Evolutionary conservation across 371 early-diverging fungal species (phyloP), one percentile per base, ranked within the genome.

Genomic region (Smittium culicis): DNA sequence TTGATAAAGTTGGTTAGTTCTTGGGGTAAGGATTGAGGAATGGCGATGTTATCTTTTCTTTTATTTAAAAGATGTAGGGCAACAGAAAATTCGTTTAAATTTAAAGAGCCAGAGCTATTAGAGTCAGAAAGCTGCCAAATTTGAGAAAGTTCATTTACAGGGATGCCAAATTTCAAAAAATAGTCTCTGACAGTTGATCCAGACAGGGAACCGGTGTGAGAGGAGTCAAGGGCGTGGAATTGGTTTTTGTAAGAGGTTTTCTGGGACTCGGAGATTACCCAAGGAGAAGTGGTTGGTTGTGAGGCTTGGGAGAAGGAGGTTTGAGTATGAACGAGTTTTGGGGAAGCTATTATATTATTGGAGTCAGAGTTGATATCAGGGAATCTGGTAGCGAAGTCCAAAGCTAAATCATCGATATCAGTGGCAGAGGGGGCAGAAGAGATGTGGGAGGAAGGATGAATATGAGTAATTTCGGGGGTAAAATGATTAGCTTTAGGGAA

Each of bases 41-140:
- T 78, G 61, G 84, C 86, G 31, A 81, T 80, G 1, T 93, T 93
- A 56, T 83, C 85, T 20, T 90, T 72, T 62, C 89, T 89, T 20
- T 86, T 78, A 72, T 90, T 87, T 55, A 94, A 86, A 31, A 96
- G 76, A 73, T 94, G 90, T 93, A 96, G 93, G 28, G 94, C 94
- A 0, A 94, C 93, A 11, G 91, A 85, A 71, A 94, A 96, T 75
- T 94, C 94, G 74, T 94, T 90, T 27, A 86, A 69, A 71, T 90
- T 92, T 62, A 96, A 84, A 70, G 88, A 87, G 33, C 94, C 96
- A 69, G 84, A 82, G 69, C 88, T 86, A 66, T 88, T 86, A 33
- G 86, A 86, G 72, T 93, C 94, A 14, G 92, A 79, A 35, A 96
- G 80, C 54, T 77, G 84, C 95, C 96, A 95, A 57, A 95, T 87